Base-by-base conservation (phyloP, 2,329 filamentous ascomycete species). In the Penicillium vulpinum region DNA sequence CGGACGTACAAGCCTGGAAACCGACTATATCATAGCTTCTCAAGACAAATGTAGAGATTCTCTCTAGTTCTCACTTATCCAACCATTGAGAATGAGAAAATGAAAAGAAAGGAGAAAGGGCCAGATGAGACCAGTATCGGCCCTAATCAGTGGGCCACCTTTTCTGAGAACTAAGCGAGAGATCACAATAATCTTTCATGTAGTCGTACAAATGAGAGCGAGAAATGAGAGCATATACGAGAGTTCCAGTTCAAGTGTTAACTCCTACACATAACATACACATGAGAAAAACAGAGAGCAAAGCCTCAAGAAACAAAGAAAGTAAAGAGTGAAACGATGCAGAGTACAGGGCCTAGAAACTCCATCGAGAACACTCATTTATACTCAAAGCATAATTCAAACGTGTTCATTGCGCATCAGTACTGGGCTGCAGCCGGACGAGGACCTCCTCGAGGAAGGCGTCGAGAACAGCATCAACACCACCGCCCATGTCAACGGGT, bases 391-490 rank as follows among this genome's bases (percentile, higher is more conserved):
- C 46, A 50, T 22, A 50, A 35, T 8, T 24, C 16, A 18, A 5
- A 26, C 5, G 29, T 4, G n/a, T 35, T 7, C 7, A 26, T 16
- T 44, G 52, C 43, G 21, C 8, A 21, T 54, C 24, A 59, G 92
- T 81, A 4, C 4, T 22, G 22, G 92, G 90, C 77, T 97, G 93
- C 15, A 97, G 91, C 54, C 94, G 80, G 35, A 97, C 92, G 22
- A 99, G 78, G 24, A 99, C 88, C 79, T 99, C 94, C 73, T 99
- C 94, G 33, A 99, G 78, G 61, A 97, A 85, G 0, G 92, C 93
- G 73, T 99, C 94, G 8, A 97, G 76, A 65, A 97, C 95, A 1
- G 90, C 91, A 43, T 87, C 87, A 2, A 96, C 92, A 26, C 93
- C 92, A 43, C 91, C 88, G 0, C 92, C 93, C 93, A 97, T 97